A percentile compares a stretch with the other conserved stretches of the same genome.
Evolutionary conservation across 306 rosid species (phyloP).

Genomic region (Styphnolobium japonicum): DNA sequence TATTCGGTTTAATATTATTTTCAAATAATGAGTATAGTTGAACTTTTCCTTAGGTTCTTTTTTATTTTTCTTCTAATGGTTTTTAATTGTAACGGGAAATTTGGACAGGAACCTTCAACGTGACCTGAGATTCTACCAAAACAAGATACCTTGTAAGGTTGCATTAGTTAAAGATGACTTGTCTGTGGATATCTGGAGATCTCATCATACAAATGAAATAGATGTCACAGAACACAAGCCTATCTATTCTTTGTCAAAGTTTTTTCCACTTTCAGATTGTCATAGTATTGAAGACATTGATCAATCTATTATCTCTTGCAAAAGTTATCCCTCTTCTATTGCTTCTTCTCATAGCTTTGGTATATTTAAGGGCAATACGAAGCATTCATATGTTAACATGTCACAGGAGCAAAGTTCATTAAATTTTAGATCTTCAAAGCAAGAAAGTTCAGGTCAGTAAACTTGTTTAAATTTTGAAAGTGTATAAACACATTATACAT

Average conservation of each 20-base stretch:
- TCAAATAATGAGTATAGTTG: neutral
- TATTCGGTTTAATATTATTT: neutral
- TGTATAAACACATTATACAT: neutral
- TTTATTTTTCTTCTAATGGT: neutral
- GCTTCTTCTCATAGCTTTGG: slow-evolving; percentile 21
- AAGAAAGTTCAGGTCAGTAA: slow-evolving; percentile 44
- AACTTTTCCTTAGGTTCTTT: neutral
- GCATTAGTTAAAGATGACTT: slow-evolving; percentile 43
- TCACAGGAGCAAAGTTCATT: slow-evolving; percentile 4
- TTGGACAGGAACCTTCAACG: slow-evolving; percentile 50
- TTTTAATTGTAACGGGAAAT: slow-evolving; percentile 2
- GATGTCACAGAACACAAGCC: slow-evolving; percentile 34
- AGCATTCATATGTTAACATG: slow-evolving; percentile 22
- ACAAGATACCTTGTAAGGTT: slow-evolving; percentile 53
- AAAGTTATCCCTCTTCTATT: slow-evolving; percentile 8
- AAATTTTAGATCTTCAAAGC: slow-evolving; percentile 22
- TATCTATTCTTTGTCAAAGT: slow-evolving; percentile 38
- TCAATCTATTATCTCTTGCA: slow-evolving; percentile 8
- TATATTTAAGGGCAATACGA: neutral
- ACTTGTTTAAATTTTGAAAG: neutral
- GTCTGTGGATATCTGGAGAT: slow-evolving; percentile 34
- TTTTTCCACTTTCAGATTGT: slow-evolving; percentile 25
- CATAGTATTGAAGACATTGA: slow-evolving; percentile 18
- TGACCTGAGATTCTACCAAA: slow-evolving; percentile 42
- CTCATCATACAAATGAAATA: slow-evolving; percentile 7